Base-by-base conservation (phyloP, 192 early-diverging fungal species). In the Phycomyces nitens region DNA sequence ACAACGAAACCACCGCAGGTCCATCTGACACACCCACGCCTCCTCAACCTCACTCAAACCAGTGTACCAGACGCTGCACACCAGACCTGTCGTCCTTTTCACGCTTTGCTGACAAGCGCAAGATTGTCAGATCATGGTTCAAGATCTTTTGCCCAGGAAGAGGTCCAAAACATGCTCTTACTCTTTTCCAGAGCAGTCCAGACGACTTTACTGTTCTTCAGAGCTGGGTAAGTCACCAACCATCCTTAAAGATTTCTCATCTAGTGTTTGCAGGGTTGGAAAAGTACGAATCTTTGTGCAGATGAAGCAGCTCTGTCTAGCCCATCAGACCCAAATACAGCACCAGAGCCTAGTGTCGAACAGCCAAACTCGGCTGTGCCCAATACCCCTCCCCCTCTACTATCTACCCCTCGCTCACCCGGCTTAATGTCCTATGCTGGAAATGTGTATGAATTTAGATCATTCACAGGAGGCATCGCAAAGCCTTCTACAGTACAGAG, bases 141-240 rank as follows among this genome's bases (percentile, higher is more conserved):
- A 80, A 79, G 59, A 82, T 84, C 24, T 80, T 75, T 64, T 80
- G 77, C 24, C 68, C 77, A 1, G 58, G 78, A 2, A 14, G 65
- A 29, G 73, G 73, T 18, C 82, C 82, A 5, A 73, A 62, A 23
- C 80, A 84, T 59, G 68, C 63, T 3, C 64, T 84, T 39, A 82
- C 75, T 0, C 65, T 80, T 42, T 84, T 82, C 38, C 80, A 84
- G 60, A 82, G 80, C 29, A 71, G 74, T 55, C 83, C 83, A 11
- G 83, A 84, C 58, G 66, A 82, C 50, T 84, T 84, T 61, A 54
- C 70, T 12, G 14, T 79, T 5, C 63, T 75, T 52, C 83, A 84
- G 41, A 80, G 80, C 49, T 84, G 83, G 83, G 83, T 84, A 72
- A 52, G 72, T 55, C 18, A 29, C 8, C 29, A 34, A 34, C n/a